Percentiles rank a stretch among this genome's conserved stretches.
Conservation (phyloP, 2,329 filamentous ascomycete genomes). For the Exophiala sp. region DNA sequence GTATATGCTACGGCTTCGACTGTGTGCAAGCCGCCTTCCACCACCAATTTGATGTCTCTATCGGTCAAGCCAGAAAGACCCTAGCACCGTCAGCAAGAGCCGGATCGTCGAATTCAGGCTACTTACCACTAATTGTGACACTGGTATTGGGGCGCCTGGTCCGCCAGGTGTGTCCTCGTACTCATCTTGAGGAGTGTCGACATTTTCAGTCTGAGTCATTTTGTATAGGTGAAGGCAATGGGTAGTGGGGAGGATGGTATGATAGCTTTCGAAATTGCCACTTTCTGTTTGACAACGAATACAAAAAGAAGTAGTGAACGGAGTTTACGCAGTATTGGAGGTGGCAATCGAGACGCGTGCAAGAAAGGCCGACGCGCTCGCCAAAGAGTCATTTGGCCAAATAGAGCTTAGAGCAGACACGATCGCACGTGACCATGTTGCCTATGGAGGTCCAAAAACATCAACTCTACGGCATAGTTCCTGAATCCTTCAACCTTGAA, state of each 20-base stretch:
- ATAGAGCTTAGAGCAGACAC: no score
- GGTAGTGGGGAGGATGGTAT: background rate
- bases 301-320: no score
- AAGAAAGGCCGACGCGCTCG: no score
- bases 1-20: constrained; percentile 97
- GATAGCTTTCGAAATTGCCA: background rate
- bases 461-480: no score
- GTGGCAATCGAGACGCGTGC: background rate
- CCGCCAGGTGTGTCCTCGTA: constrained; percentile 70
- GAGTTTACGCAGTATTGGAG: no score
- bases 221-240: background rate
- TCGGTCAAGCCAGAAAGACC: constrained; percentile 87
- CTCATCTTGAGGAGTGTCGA: constrained; percentile 24
- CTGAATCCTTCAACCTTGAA: no score
- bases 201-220: constrained; percentile 27
- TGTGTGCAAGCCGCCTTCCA: constrained; percentile 91
- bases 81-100: constrained; percentile 45
- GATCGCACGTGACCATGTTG: no score
- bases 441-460: no score
- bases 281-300: no score
- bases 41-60: constrained; percentile 86
- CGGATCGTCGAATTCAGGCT: constrained; percentile 1
- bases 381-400: no score
- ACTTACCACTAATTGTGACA: constrained; percentile 78
- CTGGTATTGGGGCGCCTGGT: constrained; percentile 88